Percentiles rank a stretch among this genome's conserved stretches.
Evolutionary conservation across 129 eudicot genomes (phyloP).

Genomic region (Lactuca saligna): DNA sequence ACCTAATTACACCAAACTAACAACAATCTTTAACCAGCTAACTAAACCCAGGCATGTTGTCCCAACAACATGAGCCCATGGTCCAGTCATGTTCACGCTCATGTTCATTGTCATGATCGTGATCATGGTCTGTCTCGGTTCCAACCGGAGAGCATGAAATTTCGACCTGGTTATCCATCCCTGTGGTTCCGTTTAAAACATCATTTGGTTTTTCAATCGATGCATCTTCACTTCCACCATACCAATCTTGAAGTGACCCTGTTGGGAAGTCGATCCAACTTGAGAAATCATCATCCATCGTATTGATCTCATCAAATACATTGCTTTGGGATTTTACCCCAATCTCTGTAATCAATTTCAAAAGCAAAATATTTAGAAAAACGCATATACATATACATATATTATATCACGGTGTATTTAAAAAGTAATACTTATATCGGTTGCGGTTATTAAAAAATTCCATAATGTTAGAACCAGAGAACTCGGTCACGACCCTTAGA

Average conservation of each 20-base stretch:
- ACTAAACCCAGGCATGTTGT: conserved; percentile 58
- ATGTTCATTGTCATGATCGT: background rate
- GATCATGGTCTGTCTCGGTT: conserved; percentile 29
- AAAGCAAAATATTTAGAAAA: background rate
- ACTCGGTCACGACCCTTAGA: background rate
- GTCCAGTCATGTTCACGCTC: conserved; percentile 34
- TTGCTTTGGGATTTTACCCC: conserved; percentile 35
- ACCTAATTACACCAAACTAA: conserved; percentile 38
- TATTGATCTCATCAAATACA: conserved; percentile 32
- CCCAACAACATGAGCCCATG: conserved; percentile 47
- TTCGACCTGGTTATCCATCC: conserved; percentile 26
- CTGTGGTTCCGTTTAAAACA: conserved; percentile 11
- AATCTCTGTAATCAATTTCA: background rate
- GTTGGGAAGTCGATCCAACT: conserved; percentile 70
- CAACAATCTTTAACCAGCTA: conserved; percentile 18
- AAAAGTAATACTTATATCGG: background rate
- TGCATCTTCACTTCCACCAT: conserved; percentile 30
- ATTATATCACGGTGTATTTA: background rate
- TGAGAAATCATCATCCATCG: conserved; percentile 57
- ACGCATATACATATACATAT: background rate
- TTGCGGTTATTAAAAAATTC: too few relatives aligned
- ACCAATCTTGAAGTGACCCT: conserved; percentile 54
- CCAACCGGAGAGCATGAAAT: conserved; percentile 26
- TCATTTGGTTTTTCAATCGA: conserved; percentile 35
- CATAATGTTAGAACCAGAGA: background rate